Conservation (phyloP, 2,329 filamentous ascomycete species). For the Aspergillus sp. region DNA sequence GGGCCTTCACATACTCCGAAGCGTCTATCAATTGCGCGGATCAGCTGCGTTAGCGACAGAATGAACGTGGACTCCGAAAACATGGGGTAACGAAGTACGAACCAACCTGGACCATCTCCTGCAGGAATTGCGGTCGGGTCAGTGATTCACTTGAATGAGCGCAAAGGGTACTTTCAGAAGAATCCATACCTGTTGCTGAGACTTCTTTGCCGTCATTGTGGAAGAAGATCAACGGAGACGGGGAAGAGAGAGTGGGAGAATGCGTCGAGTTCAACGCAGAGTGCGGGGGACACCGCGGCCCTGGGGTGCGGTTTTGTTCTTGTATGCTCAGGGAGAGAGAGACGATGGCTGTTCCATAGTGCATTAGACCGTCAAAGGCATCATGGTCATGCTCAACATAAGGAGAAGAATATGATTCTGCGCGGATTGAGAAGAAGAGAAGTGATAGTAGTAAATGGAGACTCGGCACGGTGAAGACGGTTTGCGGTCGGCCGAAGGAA, state of each 20-base stretch:
- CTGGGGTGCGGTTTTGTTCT: background rate
- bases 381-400: too few species aligned
- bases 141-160: background rate
- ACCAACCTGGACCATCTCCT: slow-evolving; percentile 99
- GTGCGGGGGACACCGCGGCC: slow-evolving; percentile 5
- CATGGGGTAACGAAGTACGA: slow-evolving; percentile 49
- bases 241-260: background rate
- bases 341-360: background rate
- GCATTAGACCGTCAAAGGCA: background rate
- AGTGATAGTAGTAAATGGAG: slow-evolving; percentile 6
- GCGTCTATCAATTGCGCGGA: slow-evolving; percentile 31
- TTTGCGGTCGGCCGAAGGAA: slow-evolving; percentile 1
- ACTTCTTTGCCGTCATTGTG: slow-evolving; percentile 52
- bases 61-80: slow-evolving; percentile 4
- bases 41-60: slow-evolving; percentile 21
- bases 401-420: background rate
- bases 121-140: background rate
- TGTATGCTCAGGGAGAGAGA: background rate
- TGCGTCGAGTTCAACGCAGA: slow-evolving; percentile 1
- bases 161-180: background rate
- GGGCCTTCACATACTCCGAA: slow-evolving; percentile 32
- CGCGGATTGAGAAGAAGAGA: background rate
- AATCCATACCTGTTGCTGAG: slow-evolving; percentile 65
- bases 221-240: slow-evolving; percentile 3
- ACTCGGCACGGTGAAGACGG: background rate